Conservation (phyloP, 257 asterid species). For the Solanum peruvianum region DNA sequence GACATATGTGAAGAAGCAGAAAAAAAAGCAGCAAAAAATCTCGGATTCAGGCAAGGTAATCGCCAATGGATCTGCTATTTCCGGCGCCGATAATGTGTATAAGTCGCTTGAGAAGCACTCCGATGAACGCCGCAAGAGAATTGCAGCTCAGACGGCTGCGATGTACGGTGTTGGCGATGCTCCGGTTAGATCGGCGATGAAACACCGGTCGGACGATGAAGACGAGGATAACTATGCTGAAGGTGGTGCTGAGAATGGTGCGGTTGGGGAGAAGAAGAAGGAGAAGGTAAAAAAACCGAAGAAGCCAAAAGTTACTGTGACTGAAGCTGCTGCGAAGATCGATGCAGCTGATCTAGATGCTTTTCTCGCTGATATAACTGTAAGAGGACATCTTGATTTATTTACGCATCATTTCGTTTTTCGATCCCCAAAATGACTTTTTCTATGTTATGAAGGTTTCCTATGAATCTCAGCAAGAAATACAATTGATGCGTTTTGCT, state of each 20-base stretch:
- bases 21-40: slow-evolving; percentile 20
- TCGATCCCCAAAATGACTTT: background rate
- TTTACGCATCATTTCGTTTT: background rate
- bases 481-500: slow-evolving; percentile 82
- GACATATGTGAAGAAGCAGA: slow-evolving; percentile 25
- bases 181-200: slow-evolving; percentile 25
- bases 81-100: slow-evolving; percentile 26
- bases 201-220: background rate
- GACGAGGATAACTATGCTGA: slow-evolving; percentile 26
- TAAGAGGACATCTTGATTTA: slow-evolving; percentile 6
- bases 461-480: slow-evolving; percentile 64
- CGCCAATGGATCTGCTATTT: slow-evolving; percentile 44
- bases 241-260: slow-evolving; percentile 22
- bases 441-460: slow-evolving; percentile 36
- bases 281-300: slow-evolving; percentile 62
- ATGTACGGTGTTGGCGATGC: slow-evolving; percentile 31
- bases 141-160: slow-evolving; percentile 55
- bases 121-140: slow-evolving; percentile 58
- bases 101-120: slow-evolving; percentile 62
- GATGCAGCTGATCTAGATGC: slow-evolving; percentile 49
- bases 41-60: slow-evolving; percentile 17
- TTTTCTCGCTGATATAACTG: slow-evolving; percentile 56
- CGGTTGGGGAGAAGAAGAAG: slow-evolving; percentile 35
- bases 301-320: slow-evolving; percentile 61
- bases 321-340: slow-evolving; percentile 76